Percentiles rank a stretch among this genome's conserved stretches.
Evolutionary conservation across 345 rosid genomes (phyloP).

Genomic region (Excoecaria agallocha): DNA sequence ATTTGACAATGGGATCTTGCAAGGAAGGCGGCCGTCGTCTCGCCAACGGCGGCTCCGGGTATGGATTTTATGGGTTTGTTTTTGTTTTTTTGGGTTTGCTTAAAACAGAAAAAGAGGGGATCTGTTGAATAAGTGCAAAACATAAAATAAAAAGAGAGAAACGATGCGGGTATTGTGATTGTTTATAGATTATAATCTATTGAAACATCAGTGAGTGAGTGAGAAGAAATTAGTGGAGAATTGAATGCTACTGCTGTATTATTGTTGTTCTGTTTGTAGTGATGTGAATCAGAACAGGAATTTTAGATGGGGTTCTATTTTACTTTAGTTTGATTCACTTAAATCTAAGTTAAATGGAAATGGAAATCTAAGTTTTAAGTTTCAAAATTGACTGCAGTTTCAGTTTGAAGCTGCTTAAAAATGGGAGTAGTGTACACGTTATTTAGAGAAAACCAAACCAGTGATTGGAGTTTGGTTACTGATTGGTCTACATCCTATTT

Average conservation of each 20-base stretch:
- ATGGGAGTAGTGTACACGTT: neutral
- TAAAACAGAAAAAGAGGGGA: neutral
- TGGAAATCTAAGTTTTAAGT: neutral
- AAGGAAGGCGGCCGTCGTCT: too few relatives aligned
- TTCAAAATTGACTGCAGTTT: neutral
- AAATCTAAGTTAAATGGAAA: neutral
- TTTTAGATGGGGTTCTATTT: neutral
- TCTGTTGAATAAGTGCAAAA: slow-evolving; percentile 3
- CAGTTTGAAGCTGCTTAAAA: neutral
- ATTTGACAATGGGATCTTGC: slow-evolving; percentile 3
- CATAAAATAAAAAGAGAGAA: neutral
- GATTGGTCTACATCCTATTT: neutral
- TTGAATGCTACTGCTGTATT: neutral
- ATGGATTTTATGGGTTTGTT: neutral
- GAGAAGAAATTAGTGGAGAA: neutral
- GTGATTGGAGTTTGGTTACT: neutral
- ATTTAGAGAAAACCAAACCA: neutral
- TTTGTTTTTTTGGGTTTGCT: neutral
- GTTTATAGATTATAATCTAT: neutral
- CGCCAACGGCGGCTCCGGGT: too few relatives aligned
- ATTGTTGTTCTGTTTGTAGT: neutral
- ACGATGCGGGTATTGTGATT: neutral
- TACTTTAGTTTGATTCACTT: neutral
- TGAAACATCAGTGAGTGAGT: neutral
- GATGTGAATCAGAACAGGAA: neutral